Evolutionary conservation across 345 rosid species (phyloP).

Genomic region (Aquilaria malaccensis): DNA sequence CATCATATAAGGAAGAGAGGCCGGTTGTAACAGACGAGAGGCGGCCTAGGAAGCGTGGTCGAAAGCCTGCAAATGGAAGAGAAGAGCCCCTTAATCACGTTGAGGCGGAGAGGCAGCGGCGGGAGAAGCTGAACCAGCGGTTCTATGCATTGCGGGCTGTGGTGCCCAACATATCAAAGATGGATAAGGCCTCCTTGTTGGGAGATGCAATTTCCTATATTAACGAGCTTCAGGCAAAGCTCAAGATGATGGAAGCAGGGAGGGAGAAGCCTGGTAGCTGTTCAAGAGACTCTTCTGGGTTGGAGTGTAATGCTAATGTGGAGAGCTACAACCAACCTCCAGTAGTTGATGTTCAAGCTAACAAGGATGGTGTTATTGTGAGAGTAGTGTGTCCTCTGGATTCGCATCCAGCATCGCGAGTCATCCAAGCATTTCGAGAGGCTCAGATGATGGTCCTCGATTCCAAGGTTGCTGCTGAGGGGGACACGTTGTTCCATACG

Average conservation of each 20-base stretch:
- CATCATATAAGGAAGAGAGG: constrained; percentile 52
- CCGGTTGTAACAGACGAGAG: constrained; percentile 34
- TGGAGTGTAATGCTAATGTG: constrained; percentile 19
- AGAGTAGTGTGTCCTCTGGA: constrained; percentile 69
- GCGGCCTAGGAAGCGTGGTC: constrained; percentile 57
- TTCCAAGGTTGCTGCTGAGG: constrained; percentile 62
- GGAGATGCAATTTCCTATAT: constrained; percentile 66
- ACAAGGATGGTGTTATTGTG: constrained; percentile 57
- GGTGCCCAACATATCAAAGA: constrained; percentile 67
- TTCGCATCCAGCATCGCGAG: constrained; percentile 73
- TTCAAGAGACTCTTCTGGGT: constrained; percentile 31
- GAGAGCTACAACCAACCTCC: constrained; percentile 26
- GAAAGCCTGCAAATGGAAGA: constrained; percentile 66
- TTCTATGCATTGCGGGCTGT: constrained; percentile 59
- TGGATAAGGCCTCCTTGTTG: constrained; percentile 62
- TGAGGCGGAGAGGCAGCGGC: constrained; percentile 62
- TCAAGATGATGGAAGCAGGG: constrained; percentile 47
- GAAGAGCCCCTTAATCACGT: constrained; percentile 70
- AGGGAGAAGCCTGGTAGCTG: constrained; percentile 42
- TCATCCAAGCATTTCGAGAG: constrained; percentile 68
- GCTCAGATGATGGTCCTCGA: constrained; percentile 53
- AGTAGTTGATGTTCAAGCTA: constrained; percentile 55
- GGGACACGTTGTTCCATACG: constrained; percentile 60
- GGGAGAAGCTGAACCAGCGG: constrained; percentile 62
- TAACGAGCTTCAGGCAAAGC: constrained; percentile 54